Base-by-base conservation (phyloP, 176 grass and related monocot species). In the Oryza meridionalis region DNA sequence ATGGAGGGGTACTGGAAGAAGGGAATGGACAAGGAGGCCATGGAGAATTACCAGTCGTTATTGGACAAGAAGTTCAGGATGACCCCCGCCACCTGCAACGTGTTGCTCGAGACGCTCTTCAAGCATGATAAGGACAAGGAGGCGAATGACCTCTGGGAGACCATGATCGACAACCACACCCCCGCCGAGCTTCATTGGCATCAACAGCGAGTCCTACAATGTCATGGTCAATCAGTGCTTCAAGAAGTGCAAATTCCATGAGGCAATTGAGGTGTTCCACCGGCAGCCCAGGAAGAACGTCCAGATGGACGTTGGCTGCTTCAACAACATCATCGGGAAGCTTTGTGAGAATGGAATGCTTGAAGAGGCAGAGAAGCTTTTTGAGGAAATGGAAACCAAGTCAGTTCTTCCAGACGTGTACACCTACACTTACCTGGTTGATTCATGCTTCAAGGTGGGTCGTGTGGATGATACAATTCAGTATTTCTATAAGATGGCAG, bases 151-250 rank as follows among this genome's bases (percentile, higher is more conserved):
- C 73, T 90, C 42, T 90, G 84, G 84, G 79, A 86, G 59, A 69
- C 72, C 68, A 90, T 90, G 84, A 72, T 90, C 9, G 84, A 90
- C 68, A 86, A 86, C 73, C 88, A 90, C 65, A 84, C 75, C 46
- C n/a, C 88, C 88, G 0, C 88, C 88, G 6, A 85, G 84, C 22
- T 83, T 73, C 67, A 77, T 76, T 35, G 88, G 84, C 13, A 79
- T 90, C 7, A 90, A 90, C 27, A 86, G 84, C 12, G 88, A 90
- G 43, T 86, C 88, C 17, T 90, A 90, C 42, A 90, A 83, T 67
- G 76, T 90, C 9, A 86, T 90, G 88, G 79, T 90, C n/a, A 90
- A 90, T 35, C 88, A 86, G 46, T 90, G 79, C 51, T 86, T 90
- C 64, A 90, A 86, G 67, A 84, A 90, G 53, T 84, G 79, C 24